A percentile compares a stretch with the other conserved stretches of the same genome.
Evolutionary conservation across 1,139 yeast species (phyloP).

Genomic region (Yamadazyma taylorii): DNA sequence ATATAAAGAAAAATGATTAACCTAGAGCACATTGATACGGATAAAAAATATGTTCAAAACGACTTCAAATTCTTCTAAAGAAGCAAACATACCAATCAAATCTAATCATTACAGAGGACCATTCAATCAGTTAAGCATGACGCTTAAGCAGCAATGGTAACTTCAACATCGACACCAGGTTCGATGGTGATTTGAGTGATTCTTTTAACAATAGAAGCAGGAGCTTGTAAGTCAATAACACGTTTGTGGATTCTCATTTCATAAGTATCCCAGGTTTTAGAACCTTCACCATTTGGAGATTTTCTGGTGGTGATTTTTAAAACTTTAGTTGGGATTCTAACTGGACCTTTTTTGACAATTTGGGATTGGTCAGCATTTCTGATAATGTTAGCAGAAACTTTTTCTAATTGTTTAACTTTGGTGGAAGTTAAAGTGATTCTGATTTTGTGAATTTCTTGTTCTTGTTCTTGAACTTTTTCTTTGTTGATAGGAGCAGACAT

Average conservation of each 20-base stretch:
- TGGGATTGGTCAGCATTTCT: conserved; percentile 81
- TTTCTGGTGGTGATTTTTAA: conserved; percentile 99
- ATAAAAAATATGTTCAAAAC: neutral
- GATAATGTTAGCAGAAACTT: conserved; percentile 84
- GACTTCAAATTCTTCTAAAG: neutral
- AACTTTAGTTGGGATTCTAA: conserved; percentile 99
- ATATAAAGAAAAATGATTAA: conserved; percentile 16
- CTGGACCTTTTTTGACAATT: conserved; percentile 96
- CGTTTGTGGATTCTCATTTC: conserved; percentile 99
- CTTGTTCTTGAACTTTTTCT: conserved; percentile 78
- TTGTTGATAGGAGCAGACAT: conserved; percentile 82
- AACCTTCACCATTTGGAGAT: conserved; percentile 99
- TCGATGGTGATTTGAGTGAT: conserved; percentile 89
- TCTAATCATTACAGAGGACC: neutral
- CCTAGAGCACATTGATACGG: conserved; percentile 16
- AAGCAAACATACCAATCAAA: neutral
- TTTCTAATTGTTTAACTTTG: conserved; percentile 98
- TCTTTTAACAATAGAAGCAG: conserved; percentile 90
- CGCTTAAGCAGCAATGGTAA: conserved; percentile 40
- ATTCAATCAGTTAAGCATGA: too few species aligned
- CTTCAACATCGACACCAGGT: conserved; percentile 51
- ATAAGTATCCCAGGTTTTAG: conserved; percentile 99
- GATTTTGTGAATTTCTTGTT: conserved; percentile 90
- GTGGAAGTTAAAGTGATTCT: conserved; percentile 99
- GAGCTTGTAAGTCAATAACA: conserved; percentile 97